Base-by-base conservation (phyloP, 371 early-diverging fungal species). In the Syncephalastrum racemosum region DNA sequence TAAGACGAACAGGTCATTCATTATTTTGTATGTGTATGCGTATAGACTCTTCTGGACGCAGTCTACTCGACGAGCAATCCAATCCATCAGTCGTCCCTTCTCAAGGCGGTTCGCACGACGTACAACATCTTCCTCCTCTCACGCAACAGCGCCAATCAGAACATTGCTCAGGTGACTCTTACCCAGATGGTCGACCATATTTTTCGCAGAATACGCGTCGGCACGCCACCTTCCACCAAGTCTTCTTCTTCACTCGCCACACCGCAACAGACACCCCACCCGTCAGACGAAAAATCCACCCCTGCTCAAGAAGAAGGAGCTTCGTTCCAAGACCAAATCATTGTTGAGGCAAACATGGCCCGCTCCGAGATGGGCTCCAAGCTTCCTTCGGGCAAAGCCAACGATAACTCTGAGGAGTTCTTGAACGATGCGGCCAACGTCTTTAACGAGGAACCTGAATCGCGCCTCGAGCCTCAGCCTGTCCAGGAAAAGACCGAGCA, bases 141-240 rank as follows among this genome's bases (percentile, higher is more conserved):
- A 6, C 81, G 87, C 43, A 84, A 85, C 41, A 79, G 83, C 16
- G 83, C 81, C 42, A 92, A 89, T 45, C 94, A 94, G 73, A 90
- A 86, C 46, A 80, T 94, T 22, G 93, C 96, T 1, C 93, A 95
- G 64, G 89, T 89, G 4, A 88, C 94, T 0, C 68, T 97, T 51
- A 87, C 88, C 0, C 96, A 97, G 68, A 97, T 97, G 90, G 87
- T 94, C 10, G 85, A 89, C 47, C 80, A 87, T 44, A 88, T 94
- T n/a, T 89, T 93, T 59, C 65, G 80, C 45, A 71, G 90, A 46
- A 80, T 85, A 31, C 36, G 36, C 36, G 10, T 31, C 10, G 36
- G 36, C 12, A 31, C 36, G 10, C 36, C 36, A 5, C 36, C 36
- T 31, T 31, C 36, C 10, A 31, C 36, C 36, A 31, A 31, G 36